phyloP scores from a whole-genome alignment of 2,329 filamentous ascomycete species.

The Furcasterigmium sp. region DNA sequence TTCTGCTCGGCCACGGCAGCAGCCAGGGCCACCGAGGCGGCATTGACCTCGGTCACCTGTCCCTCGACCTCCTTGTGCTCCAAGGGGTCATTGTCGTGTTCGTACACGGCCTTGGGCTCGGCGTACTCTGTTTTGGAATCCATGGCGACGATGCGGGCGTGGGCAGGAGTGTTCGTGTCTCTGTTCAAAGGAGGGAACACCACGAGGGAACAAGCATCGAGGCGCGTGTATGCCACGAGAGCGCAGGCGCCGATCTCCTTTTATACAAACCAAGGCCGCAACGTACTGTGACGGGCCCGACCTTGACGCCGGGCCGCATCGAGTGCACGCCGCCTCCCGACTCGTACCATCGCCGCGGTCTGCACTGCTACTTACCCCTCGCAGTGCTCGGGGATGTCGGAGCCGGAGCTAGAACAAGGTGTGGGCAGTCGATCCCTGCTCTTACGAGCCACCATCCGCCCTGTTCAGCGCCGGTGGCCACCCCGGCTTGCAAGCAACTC shows the following conservation, averaged over 20 bases:
- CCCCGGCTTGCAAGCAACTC: too few relatives aligned
- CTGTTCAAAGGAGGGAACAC: too few relatives aligned
- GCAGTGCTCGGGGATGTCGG: too few relatives aligned
- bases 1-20: conserved; percentile 27
- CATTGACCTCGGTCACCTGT: conserved; percentile 24
- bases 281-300: too few relatives aligned
- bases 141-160: not conserved
- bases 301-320: too few relatives aligned
- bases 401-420: too few relatives aligned
- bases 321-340: too few relatives aligned
- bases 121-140: not conserved
- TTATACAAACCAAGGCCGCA: not conserved
- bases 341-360: too few relatives aligned
- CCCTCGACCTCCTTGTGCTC: conserved; percentile 10
- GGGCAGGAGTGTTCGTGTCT: not conserved
- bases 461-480: too few relatives aligned
- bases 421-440: too few relatives aligned
- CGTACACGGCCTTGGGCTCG: not conserved
- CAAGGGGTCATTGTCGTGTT: not conserved
- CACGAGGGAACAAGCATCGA: not conserved
- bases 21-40: conserved; percentile 28
- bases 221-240: not conserved
- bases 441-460: too few relatives aligned
- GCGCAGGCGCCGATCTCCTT: not conserved
- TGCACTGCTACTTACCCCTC: too few relatives aligned